Evolutionary conservation across 257 asterid genomes (phyloP).

Genomic region (Paulownia fortunei): DNA sequence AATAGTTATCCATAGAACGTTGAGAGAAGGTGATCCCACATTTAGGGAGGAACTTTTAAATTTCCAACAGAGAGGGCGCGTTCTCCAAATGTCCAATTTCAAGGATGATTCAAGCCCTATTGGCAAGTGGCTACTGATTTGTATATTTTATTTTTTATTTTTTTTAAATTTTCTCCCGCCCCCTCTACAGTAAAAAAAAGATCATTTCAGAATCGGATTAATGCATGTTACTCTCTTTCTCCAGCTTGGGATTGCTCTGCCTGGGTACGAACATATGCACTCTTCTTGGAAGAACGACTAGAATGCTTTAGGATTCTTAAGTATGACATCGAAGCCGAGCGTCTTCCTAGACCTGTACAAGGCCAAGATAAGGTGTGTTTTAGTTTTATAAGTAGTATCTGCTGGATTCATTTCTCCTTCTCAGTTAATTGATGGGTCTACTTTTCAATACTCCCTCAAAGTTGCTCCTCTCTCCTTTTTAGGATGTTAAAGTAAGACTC

Average conservation of each 20-base stretch:
- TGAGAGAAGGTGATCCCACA: conserved; percentile 98
- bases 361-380: conserved; percentile 84
- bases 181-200: background rate
- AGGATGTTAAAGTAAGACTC: background rate
- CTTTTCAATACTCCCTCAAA: background rate
- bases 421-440: background rate
- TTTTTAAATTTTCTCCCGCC: background rate
- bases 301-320: conserved; percentile 92
- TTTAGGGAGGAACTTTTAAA: conserved; percentile 89
- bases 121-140: conserved; percentile 49
- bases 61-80: conserved; percentile 87
- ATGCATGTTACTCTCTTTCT: conserved; percentile 24
- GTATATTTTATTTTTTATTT: conserved; percentile 4
- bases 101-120: conserved; percentile 98
- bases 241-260: conserved; percentile 98
- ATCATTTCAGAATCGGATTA: no score
- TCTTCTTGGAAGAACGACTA: conserved; percentile 90
- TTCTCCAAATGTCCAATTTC: conserved; percentile 89
- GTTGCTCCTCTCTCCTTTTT: background rate
- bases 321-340: conserved; percentile 96
- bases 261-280: conserved; percentile 96
- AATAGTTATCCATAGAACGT: conserved; percentile 83
- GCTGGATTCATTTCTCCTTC: background rate
- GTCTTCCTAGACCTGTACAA: conserved; percentile 80
- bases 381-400: background rate